Evolutionary conservation across 768 basidiomycete species (phyloP), one percentile per base, ranked within the genome.

Genomic region (Suillus brevipes): DNA sequence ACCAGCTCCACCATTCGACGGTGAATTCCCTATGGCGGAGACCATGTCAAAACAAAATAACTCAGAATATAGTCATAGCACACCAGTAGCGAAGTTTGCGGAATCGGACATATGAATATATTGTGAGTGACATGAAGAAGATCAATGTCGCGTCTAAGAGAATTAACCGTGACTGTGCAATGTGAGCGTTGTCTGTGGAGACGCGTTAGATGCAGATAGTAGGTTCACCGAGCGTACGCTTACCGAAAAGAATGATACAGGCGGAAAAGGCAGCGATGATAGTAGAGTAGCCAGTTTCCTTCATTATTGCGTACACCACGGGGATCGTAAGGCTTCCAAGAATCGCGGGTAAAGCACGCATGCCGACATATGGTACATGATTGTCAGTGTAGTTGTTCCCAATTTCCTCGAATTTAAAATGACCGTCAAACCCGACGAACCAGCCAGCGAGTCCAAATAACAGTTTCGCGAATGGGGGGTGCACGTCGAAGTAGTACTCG

Each of bases 401-500:
- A 67, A 99, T 99, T 71, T 88, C 90, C 65, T 97, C 92, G 81
- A 99, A 99, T 36, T 88, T 84, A 78, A 98, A 99, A 60, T 89
- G 82, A 47, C 97, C 97, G 69, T 98, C 92, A 73, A 96, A 99
- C 12, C 97, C 97, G 37, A 95, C 93, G 64, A 96, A 91, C 94
- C 94, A 99, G 67, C 95, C 97, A 36, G 93, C 92, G 40, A 97
- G 84, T 49, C 90, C 97, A 72, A 97, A 94, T 31, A 99, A 83
- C 66, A 99, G 85, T 76, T 99, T 99, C 49, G 97, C 96, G 60
- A 99, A 87, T 2, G 97, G 97, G 43, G 97, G 97, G 72, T 99
- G 97, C 9, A 99, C 97, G 75, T 99, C 97, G 82, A 99, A 99
- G 80, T 99, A 99, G 81, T 98, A 99, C 78, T 97, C 87, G 68